Percentiles rank a stretch among this genome's conserved stretches.
Conservation (phyloP, 768 basidiomycete genomes). For the Porpolomopsis calyptriformis region DNA sequence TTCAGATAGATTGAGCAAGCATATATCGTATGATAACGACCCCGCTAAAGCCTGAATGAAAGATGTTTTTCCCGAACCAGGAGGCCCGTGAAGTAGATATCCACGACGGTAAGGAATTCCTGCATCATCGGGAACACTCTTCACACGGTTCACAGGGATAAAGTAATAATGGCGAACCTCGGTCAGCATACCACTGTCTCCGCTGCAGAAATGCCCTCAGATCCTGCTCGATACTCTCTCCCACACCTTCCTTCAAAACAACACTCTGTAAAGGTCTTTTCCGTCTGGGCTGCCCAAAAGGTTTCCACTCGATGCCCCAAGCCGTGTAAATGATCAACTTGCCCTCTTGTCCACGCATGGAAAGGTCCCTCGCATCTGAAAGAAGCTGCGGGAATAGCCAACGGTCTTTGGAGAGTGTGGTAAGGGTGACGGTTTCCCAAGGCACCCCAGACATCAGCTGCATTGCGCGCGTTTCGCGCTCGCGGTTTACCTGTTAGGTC, state of each 20-base stretch:
- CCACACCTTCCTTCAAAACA: slow-evolving; percentile 71
- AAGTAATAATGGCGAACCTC: slow-evolving; percentile 46
- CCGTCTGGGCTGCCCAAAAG: slow-evolving; percentile 84
- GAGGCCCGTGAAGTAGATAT: slow-evolving; percentile 90
- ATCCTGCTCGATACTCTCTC: slow-evolving; percentile 76
- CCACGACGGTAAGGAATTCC: slow-evolving; percentile 96
- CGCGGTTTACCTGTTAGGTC: slow-evolving; percentile 70
- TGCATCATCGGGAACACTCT: slow-evolving; percentile 21
- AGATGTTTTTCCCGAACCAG: slow-evolving; percentile 96
- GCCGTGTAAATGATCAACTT: slow-evolving; percentile 94
- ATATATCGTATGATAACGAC: slow-evolving; percentile 87
- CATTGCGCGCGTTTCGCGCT: slow-evolving; percentile 88
- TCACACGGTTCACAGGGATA: slow-evolving; percentile 3
- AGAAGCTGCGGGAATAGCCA: slow-evolving; percentile 70
- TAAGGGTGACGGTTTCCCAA: slow-evolving; percentile 96
- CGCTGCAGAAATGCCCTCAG: slow-evolving; percentile 72
- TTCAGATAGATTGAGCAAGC: slow-evolving; percentile 89
- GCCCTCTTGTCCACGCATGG: slow-evolving; percentile 78
- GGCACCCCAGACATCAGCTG: slow-evolving; percentile 84
- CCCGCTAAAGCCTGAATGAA: slow-evolving; percentile 98
- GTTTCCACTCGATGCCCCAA: slow-evolving; percentile 94
- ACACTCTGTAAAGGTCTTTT: slow-evolving; percentile 85
- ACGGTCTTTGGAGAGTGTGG: slow-evolving; percentile 83
- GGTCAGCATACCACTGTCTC: slow-evolving; percentile 90
- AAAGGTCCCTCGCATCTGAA: slow-evolving; percentile 81